phyloP scores from a whole-genome alignment of 2,329 filamentous ascomycete genomes.

The Dactylonectria estremocensis region DNA sequence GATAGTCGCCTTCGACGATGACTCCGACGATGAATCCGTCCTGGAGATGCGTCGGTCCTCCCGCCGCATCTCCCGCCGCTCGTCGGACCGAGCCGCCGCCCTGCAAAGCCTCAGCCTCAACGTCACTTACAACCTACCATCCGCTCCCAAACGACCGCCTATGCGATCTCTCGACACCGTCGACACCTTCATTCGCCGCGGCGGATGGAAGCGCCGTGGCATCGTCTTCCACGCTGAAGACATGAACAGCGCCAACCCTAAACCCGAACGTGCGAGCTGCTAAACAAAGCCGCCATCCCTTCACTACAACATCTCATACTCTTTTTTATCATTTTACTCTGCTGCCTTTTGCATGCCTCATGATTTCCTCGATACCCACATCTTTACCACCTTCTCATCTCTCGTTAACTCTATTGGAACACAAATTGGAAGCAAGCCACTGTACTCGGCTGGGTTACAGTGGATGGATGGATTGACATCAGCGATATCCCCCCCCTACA shows the following conservation, averaged over 20 bases:
- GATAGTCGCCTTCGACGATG: conserved; percentile 43
- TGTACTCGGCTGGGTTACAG: conserved; percentile 1
- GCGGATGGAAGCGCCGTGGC: conserved; percentile 61
- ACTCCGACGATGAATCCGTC: conserved; percentile 42
- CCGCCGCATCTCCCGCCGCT: conserved; percentile 24
- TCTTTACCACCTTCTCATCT: conserved; percentile 30
- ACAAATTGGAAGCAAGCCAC: conserved; percentile 27
- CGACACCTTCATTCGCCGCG: conserved; percentile 60
- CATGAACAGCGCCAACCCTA: conserved; percentile 43
- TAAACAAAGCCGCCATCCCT: conserved; percentile 28
- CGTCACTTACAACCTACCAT: conserved; percentile 53
- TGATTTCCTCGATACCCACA: conserved; percentile 47
- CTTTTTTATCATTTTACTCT: conserved; percentile 4
- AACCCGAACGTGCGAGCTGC: conserved; percentile 44
- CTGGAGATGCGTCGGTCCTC: conserved; percentile 48
- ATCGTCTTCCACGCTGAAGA: conserved; percentile 58
- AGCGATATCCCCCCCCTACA: conserved; percentile 14
- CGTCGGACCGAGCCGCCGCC: conserved; percentile 34
- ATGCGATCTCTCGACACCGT: conserved; percentile 57
- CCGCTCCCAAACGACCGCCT: conserved; percentile 53
- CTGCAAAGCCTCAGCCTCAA: conserved; percentile 51
- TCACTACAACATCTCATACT: conserved; percentile 7
- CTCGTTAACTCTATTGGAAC: conserved; percentile 33
- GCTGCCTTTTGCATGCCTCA: conserved; percentile 30
- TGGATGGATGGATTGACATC: conserved; percentile 12